phyloP scores from a whole-genome alignment of 257 asterid genomes.

The Nicotiana sylvestris region DNA sequence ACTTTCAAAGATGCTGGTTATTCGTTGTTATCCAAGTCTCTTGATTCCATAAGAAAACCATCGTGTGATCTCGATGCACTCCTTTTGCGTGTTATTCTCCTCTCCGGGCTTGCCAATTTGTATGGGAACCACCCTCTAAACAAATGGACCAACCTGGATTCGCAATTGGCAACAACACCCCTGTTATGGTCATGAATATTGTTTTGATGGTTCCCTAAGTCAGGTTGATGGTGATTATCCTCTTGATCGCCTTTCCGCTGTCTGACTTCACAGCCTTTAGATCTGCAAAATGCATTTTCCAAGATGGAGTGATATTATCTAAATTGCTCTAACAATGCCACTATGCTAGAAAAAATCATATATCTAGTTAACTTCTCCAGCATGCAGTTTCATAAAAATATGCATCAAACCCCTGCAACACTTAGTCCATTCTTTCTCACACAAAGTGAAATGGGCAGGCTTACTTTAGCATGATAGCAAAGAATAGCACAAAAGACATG shows the following conservation, averaged over 20 bases:
- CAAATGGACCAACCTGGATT: slow-evolving; percentile 33
- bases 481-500: background rate
- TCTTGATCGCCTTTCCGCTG: background rate
- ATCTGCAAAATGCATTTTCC: slow-evolving; percentile 5
- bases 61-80: slow-evolving; percentile 17
- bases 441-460: background rate
- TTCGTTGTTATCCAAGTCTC: slow-evolving; percentile 18
- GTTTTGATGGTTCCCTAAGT: background rate
- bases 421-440: background rate
- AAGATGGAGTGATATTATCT: background rate
- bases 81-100: slow-evolving; percentile 21
- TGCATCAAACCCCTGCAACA: background rate
- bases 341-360: background rate
- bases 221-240: slow-evolving; percentile 12
- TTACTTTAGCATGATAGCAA: background rate
- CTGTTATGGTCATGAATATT: slow-evolving; percentile 18
- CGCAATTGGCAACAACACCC: slow-evolving; percentile 23
- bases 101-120: slow-evolving; percentile 35
- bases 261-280: slow-evolving; percentile 1
- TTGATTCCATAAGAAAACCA: slow-evolving; percentile 28
- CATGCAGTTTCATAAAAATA: background rate
- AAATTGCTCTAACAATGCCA: background rate
- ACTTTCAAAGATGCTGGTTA: background rate
- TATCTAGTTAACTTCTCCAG: background rate
- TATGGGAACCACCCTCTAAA: slow-evolving; percentile 57